Conservation (phyloP, 2,329 filamentous ascomycete species). For the Grosmannia huntii region DNA sequence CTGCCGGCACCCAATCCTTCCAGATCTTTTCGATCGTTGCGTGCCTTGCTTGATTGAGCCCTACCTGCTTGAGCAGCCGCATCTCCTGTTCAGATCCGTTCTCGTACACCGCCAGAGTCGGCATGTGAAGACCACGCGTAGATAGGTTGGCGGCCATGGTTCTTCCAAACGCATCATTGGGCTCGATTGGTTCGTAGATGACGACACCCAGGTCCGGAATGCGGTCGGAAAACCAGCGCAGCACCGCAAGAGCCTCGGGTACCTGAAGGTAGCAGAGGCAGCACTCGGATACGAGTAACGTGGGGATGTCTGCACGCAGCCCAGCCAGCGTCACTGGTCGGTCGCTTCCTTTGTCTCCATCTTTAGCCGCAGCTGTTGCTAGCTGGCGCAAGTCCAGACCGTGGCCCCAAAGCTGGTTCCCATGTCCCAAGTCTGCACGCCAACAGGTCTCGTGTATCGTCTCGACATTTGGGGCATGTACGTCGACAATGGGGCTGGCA, state of each 20-base stretch:
- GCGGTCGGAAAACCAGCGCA: conserved; percentile 48
- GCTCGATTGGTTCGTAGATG: conserved; percentile 80
- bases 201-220: conserved; percentile 43
- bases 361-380: background rate
- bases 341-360: background rate
- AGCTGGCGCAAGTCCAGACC: conserved; percentile 59
- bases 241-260: conserved; percentile 46
- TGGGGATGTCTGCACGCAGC: conserved; percentile 51
- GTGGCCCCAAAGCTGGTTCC: conserved; percentile 41
- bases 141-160: conserved; percentile 90
- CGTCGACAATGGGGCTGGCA: conserved; percentile 15
- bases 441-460: conserved; percentile 26
- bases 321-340: conserved; percentile 21
- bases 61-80: conserved; percentile 47
- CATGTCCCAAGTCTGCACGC: conserved; percentile 25
- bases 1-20: conserved; percentile 55
- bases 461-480: background rate
- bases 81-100: conserved; percentile 54
- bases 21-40: conserved; percentile 49
- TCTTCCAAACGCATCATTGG: conserved; percentile 73
- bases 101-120: conserved; percentile 64
- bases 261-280: conserved; percentile 80
- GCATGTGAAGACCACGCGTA: conserved; percentile 68
- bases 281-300: conserved; percentile 84
- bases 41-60: conserved; percentile 39